Evolutionary conservation across 2,329 filamentous ascomycete genomes (phyloP).

Genomic region (Keithomyces neogunnii): DNA sequence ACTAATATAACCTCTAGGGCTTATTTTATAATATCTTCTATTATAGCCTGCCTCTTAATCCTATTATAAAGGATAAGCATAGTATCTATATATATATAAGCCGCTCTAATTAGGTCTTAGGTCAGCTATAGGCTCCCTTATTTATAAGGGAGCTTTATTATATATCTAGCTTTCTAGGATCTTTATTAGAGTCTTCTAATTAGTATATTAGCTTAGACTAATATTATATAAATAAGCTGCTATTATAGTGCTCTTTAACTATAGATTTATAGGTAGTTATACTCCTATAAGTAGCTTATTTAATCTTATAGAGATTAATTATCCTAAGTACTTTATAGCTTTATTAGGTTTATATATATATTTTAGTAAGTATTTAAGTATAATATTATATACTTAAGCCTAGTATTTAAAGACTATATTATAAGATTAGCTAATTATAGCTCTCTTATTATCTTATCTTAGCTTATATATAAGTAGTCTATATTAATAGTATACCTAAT

Average conservation of each 20-base stretch:
- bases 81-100: too few relatives aligned
- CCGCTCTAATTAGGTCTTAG: too few relatives aligned
- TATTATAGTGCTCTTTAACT: background rate
- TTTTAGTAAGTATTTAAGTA: background rate
- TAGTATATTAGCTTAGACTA: background rate
- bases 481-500: too few relatives aligned
- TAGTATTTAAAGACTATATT: background rate
- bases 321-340: background rate
- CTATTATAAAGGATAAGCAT: background rate
- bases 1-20: constrained; percentile 1
- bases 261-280: background rate
- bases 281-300: background rate
- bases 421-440: too few relatives aligned
- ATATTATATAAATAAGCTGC: background rate
- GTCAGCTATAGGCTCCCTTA: too few relatives aligned
- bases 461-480: too few relatives aligned
- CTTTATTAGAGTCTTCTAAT: background rate
- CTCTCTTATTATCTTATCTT: too few relatives aligned
- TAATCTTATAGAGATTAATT: background rate
- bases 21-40: background rate
- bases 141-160: too few relatives aligned
- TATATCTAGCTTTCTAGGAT: too few relatives aligned
- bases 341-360: background rate
- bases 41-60: too few relatives aligned
- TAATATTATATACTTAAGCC: background rate